phyloP scores from a whole-genome alignment of 2,329 filamentous ascomycete species.

The Thielaviopsis ethacetica region DNA sequence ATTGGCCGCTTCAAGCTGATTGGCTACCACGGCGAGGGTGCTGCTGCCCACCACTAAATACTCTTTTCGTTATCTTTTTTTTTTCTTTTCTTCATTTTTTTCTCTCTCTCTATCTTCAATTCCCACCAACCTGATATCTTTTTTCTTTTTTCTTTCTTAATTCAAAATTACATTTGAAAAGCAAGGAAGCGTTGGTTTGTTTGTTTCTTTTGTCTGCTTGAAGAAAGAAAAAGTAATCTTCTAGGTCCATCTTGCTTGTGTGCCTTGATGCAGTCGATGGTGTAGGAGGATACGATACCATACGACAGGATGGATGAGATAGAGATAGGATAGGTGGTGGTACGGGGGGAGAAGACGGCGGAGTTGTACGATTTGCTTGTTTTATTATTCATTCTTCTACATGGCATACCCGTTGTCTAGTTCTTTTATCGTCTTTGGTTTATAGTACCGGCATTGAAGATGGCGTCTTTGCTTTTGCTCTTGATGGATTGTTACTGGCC shows the following conservation, averaged over 20 bases:
- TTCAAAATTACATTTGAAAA: not conserved
- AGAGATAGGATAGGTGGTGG: too few relatives aligned
- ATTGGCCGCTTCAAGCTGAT: slow-evolving; percentile 89
- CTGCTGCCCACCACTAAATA: slow-evolving; percentile 41
- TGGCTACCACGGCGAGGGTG: slow-evolving; percentile 62
- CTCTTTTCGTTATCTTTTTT: not conserved
- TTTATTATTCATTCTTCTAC: not conserved
- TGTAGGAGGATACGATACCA: too few relatives aligned
- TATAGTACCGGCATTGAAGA: not conserved
- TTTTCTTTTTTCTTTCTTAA: not conserved
- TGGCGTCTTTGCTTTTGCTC: not conserved
- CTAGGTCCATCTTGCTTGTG: not conserved
- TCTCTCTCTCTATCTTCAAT: not conserved
- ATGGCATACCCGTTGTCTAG: not conserved
- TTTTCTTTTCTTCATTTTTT: not conserved
- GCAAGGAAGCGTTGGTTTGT: not conserved
- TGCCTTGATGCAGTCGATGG: not conserved
- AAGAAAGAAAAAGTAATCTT: not conserved
- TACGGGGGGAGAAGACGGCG: not conserved
- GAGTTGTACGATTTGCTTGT: not conserved
- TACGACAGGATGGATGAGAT: too few relatives aligned
- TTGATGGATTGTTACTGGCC: too few relatives aligned
- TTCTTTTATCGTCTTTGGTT: not conserved
- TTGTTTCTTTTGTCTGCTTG: not conserved
- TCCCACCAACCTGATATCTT: not conserved